Evolutionary conservation across 2,329 filamentous ascomycete genomes (phyloP), one percentile per base, ranked within the genome.

Genomic region (Fusarium fracticaudum): DNA sequence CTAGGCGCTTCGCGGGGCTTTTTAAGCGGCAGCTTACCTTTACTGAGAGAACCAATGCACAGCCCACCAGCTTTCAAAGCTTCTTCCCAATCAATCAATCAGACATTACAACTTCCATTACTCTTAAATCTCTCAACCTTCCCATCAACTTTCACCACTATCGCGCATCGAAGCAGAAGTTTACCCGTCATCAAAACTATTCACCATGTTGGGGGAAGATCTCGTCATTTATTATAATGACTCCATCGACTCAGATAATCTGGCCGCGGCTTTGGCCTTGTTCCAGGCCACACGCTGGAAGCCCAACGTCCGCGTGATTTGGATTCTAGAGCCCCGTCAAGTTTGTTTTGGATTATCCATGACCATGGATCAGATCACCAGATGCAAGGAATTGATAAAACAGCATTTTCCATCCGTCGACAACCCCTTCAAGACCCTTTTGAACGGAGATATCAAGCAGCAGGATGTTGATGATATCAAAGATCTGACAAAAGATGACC

Each of bases 191-290:
- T 35, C 24, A 44, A 14, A 65, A 6, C 38, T 12, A 45, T 35
- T 55, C 48, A 51, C 45, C 38, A 76, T 76, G 45, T 48, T 48
- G 74, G 68, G 63, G 40, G 66, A 73, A 60, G 59, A 68, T 38
- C 60, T 78, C 51, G 54, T 78, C 48, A 76, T 78, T 48, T 78
- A 73, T 61, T 78, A 77, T 44, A 78, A 78, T 76, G 76, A 78
- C 67, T 74, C 68, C 15, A 78, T 78, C 63, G 76, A 78, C 60
- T 78, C 76, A 60, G 76, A 78, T 37, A 78, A 78, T 58, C 54
- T 69, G 59, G 74, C 76, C 40, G 74, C 76, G 22, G 76, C 76
- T 20, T 65, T 72, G 66, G 76, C 73, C 20, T 57, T 78, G 55
- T 67, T 59, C 55, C 63, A 58, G 47, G 76, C 70, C 22, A 73